phyloP scores from a whole-genome alignment of 257 asterid genomes.

The Plantago major region DNA sequence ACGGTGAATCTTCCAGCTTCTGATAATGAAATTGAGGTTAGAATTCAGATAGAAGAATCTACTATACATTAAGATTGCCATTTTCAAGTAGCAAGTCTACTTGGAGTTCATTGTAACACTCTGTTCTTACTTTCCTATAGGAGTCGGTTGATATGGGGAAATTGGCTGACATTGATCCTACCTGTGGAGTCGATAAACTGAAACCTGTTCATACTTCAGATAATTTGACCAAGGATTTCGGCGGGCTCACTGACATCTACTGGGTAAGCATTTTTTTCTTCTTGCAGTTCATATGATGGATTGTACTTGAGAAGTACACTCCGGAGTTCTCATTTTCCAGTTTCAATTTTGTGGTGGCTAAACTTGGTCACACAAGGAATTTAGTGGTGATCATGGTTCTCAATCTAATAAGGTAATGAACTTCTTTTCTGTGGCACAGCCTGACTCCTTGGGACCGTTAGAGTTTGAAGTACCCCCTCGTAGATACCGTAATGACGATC shows the following conservation, averaged over 20 bases:
- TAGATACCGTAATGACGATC: conserved; percentile 78
- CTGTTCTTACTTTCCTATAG: conserved; percentile 31
- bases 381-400: neutral
- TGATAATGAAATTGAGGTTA: conserved; percentile 47
- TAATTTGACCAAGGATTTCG: conserved; percentile 45
- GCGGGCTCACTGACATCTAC: conserved; percentile 66
- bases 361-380: neutral
- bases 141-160: conserved; percentile 42
- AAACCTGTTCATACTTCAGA: conserved; percentile 39
- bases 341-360: too few relatives aligned
- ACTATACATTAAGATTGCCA: neutral
- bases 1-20: conserved; percentile 34
- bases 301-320: neutral
- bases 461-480: conserved; percentile 82
- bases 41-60: conserved; percentile 12
- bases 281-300: neutral
- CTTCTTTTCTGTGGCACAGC: conserved; percentile 45
- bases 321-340: neutral
- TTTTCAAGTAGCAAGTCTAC: neutral
- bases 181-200: conserved; percentile 32
- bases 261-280: conserved; percentile 61
- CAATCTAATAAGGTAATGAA: conserved; percentile 25
- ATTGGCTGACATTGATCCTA: conserved; percentile 24
- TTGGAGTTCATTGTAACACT: conserved; percentile 16
- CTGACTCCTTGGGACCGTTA: conserved; percentile 90